These are phyloP conservation scores for Periconia macrospinosa DNA, from an alignment of 2,329 filamentous ascomycete genomes.

Conservation along the genomic window DNA sequence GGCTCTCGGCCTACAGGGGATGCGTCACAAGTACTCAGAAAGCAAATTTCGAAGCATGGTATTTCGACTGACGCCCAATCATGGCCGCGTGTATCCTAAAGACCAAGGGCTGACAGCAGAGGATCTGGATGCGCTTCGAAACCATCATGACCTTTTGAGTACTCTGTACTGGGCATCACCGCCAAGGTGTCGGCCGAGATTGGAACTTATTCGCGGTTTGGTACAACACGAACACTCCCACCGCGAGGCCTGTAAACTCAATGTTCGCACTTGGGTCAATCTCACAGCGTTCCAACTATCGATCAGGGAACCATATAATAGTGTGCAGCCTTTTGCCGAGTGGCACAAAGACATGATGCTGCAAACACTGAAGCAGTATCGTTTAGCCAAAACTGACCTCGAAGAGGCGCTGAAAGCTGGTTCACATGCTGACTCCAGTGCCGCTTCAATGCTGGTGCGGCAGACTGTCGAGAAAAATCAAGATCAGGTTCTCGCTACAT, in stretches of 20 bases:
- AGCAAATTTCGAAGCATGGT: conserved; percentile 60
- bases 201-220: conserved; percentile 56
- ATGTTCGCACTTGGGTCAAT: conserved; percentile 60
- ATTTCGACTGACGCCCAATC: conserved; percentile 62
- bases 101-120: conserved; percentile 56
- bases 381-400: conserved; percentile 59
- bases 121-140: conserved; percentile 61
- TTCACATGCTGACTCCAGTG: conserved; percentile 37
- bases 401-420: conserved; percentile 54
- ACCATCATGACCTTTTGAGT: conserved; percentile 64
- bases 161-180: conserved; percentile 63
- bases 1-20: conserved; percentile 49
- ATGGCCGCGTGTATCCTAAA: conserved; percentile 62
- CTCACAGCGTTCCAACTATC: conserved; percentile 61
- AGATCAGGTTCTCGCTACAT: conserved; percentile 56
- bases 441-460: conserved; percentile 53
- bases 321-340: conserved; percentile 52
- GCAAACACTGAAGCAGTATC: conserved; percentile 58
- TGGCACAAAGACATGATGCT: conserved; percentile 60
- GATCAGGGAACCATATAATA: conserved; percentile 49
- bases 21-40: conserved; percentile 51
- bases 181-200: conserved; percentile 53
- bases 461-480: conserved; percentile 60
- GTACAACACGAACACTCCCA: conserved; percentile 62
- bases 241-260: conserved; percentile 61